These are phyloP conservation scores for Neurospora crassa DNA, from an alignment of 2,329 filamentous ascomycete species.

Conservation along the genomic window DNA sequence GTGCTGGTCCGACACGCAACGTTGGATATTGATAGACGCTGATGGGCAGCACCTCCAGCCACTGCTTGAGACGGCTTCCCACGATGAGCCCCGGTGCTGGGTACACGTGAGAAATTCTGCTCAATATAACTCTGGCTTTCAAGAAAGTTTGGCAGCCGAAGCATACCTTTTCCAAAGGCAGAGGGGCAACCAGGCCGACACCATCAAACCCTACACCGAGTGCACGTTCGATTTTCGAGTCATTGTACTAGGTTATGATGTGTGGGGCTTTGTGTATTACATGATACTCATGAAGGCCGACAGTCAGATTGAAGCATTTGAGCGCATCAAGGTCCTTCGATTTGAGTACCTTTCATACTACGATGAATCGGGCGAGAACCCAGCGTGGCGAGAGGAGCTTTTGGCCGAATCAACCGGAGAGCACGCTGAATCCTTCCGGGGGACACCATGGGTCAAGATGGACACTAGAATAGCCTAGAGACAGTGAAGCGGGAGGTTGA, in stretches of 20 bases:
- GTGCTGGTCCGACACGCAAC: neutral
- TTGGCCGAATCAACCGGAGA: neutral
- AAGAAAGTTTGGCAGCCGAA: too few species aligned
- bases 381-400: neutral
- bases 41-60: neutral
- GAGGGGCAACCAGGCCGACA: neutral
- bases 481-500: too few species aligned
- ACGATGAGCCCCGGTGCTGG: neutral
- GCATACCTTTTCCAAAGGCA: neutral
- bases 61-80: neutral
- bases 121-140: too few species aligned
- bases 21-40: neutral
- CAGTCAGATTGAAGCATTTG: neutral
- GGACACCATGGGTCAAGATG: neutral
- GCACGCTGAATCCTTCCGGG: neutral
- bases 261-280: accelerated
- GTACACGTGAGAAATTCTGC: too few species aligned
- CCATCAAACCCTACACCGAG: neutral
- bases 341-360: too few species aligned
- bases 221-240: neutral
- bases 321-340: neutral
- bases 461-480: neutral
- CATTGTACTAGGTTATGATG: neutral
- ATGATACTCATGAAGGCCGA: neutral
- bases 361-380: too few species aligned